A percentile compares a stretch with the other conserved stretches of the same genome.
Evolutionary conservation across 305 asterid genomes (phyloP).

Genomic region (Fraxinus angustifolia): DNA sequence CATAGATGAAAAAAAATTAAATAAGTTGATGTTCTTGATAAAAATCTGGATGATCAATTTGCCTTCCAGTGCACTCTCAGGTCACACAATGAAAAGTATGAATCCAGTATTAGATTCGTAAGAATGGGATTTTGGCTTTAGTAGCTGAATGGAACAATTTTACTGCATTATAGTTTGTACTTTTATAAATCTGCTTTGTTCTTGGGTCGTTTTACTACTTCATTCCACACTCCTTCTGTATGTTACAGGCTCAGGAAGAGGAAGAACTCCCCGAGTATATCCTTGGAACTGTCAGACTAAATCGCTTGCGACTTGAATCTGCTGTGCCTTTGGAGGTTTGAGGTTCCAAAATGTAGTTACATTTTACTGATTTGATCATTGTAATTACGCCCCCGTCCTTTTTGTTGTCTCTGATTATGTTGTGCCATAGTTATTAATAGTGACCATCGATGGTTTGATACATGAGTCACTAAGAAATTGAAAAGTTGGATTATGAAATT

Average conservation of each 20-base stretch:
- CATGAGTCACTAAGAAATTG: not conserved
- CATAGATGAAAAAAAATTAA: not conserved
- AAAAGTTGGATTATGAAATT: too few relatives aligned
- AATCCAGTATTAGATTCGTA: not conserved
- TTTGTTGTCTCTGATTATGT: not conserved
- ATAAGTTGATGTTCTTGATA: not conserved
- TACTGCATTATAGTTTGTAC: not conserved
- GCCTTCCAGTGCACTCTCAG: not conserved
- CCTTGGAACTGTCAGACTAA: conserved; percentile 89
- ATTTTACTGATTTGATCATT: not conserved
- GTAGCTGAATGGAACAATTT: not conserved
- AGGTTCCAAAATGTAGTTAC: conserved; percentile 23
- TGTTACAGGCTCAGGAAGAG: conserved; percentile 78
- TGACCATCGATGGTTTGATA: not conserved
- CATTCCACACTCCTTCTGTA: not conserved
- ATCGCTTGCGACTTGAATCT: conserved; percentile 68
- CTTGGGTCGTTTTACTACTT: not conserved
- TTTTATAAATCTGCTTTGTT: not conserved
- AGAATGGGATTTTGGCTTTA: not conserved
- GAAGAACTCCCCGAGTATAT: conserved; percentile 89
- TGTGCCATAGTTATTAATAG: not conserved
- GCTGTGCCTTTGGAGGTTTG: conserved; percentile 68
- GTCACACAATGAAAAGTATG: not conserved
- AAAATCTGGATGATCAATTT: not conserved
- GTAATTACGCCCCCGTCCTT: not conserved